These are phyloP conservation scores for Trichosanthes truncata DNA, from an alignment of 306 rosid genomes.

Conservation along the genomic window DNA sequence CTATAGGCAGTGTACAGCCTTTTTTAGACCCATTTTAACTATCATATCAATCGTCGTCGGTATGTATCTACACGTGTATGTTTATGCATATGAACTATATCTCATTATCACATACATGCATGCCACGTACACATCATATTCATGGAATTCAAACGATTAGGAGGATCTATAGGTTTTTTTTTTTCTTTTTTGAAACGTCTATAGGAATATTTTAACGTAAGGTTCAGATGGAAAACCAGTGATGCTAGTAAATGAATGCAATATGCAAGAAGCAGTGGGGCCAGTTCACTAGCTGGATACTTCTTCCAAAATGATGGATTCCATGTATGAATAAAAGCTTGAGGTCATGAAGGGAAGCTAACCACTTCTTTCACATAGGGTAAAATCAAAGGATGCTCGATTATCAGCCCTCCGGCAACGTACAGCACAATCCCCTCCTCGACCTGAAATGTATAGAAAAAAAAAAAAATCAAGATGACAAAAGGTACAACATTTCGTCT, in stretches of 20 bases:
- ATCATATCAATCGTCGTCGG: background rate
- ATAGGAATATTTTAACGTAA: background rate
- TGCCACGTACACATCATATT: background rate
- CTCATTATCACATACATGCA: background rate
- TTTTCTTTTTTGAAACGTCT: too few species aligned
- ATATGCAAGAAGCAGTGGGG: background rate
- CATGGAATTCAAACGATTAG: background rate
- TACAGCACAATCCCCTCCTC: slow-evolving; percentile 79
- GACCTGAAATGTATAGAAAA: slow-evolving; percentile 28
- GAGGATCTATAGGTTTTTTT: too few species aligned
- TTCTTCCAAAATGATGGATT: background rate
- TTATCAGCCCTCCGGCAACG: slow-evolving; percentile 90
- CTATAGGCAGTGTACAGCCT: background rate
- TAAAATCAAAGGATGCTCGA: slow-evolving; percentile 74
- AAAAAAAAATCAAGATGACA: background rate
- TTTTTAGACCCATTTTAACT: background rate
- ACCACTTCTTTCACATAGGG: slow-evolving; percentile 90
- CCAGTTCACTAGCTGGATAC: background rate
- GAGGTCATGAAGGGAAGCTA: slow-evolving; percentile 28
- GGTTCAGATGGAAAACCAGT: background rate
- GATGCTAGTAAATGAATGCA: background rate
- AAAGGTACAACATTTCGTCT: background rate
- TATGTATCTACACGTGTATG: background rate
- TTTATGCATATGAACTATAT: too few species aligned
- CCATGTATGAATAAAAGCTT: background rate